phyloP scores from a whole-genome alignment of 2,329 filamentous ascomycete genomes.

The Trichoderma sp. region DNA sequence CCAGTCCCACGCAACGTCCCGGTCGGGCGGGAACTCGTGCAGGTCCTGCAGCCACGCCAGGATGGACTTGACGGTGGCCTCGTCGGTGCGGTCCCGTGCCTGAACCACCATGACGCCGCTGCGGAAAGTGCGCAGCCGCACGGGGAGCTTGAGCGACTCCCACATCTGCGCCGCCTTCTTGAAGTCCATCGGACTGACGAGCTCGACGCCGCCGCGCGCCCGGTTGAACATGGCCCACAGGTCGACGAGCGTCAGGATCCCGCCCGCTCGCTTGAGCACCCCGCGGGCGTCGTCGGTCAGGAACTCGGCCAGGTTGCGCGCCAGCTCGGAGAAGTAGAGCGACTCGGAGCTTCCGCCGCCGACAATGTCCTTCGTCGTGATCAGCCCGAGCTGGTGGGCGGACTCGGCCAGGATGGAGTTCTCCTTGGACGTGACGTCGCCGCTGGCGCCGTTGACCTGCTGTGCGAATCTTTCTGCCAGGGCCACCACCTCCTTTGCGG shows the following conservation, averaged over 20 bases:
- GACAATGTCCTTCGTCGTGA: slow-evolving; percentile 95
- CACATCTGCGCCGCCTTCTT: slow-evolving; percentile 86
- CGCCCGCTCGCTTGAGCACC: slow-evolving; percentile 76
- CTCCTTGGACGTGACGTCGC: slow-evolving; percentile 67
- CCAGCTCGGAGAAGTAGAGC: slow-evolving; percentile 85
- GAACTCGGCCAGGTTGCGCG: slow-evolving; percentile 84
- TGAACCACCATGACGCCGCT: slow-evolving; percentile 95
- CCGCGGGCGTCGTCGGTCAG: slow-evolving; percentile 82
- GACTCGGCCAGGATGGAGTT: slow-evolving; percentile 78
- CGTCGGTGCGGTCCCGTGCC: slow-evolving; percentile 82
- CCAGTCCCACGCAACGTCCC: slow-evolving; percentile 75
- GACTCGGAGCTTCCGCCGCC: slow-evolving; percentile 74
- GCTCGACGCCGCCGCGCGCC: slow-evolving; percentile 86
- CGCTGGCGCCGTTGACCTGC: slow-evolving; percentile 62
- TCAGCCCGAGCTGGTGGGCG: slow-evolving; percentile 74
- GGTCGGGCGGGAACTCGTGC: slow-evolving; percentile 64
- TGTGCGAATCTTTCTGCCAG: slow-evolving; percentile 85
- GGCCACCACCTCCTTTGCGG: slow-evolving; percentile 92
- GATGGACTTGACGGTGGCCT: slow-evolving; percentile 79
- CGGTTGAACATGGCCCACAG: slow-evolving; percentile 95
- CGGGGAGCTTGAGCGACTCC: slow-evolving; percentile 83
- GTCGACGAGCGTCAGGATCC: slow-evolving; percentile 87
- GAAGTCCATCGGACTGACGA: slow-evolving; percentile 89
- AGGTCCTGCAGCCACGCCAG: slow-evolving; percentile 76
- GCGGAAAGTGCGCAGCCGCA: slow-evolving; percentile 85